Percentiles rank a stretch among this genome's conserved stretches.
Evolutionary conservation across 2,329 filamentous ascomycete genomes (phyloP).

Genomic region (Penicillium sp.): DNA sequence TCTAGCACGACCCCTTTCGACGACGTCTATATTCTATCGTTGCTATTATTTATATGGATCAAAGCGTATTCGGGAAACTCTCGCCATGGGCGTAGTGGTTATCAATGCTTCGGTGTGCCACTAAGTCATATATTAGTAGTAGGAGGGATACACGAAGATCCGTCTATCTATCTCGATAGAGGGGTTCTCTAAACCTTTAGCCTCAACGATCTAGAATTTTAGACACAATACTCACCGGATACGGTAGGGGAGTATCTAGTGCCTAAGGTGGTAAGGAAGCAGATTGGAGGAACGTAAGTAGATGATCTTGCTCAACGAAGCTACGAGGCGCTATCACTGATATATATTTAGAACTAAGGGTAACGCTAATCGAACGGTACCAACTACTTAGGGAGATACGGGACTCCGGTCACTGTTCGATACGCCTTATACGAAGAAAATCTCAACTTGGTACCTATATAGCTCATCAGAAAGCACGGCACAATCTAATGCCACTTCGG

Average conservation of each 20-base stretch:
- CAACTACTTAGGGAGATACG: neutral
- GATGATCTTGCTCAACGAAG: neutral
- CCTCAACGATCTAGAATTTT: conserved; percentile 2
- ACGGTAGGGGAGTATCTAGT: conserved; percentile 3
- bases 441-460: conserved; percentile 6
- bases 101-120: conserved; percentile 2
- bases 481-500: neutral
- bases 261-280: neutral
- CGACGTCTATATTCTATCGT: conserved; percentile 25
- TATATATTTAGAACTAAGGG: neutral
- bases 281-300: conserved; percentile 6
- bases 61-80: conserved; percentile 1
- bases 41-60: conserved; percentile 6
- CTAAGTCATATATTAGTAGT: conserved; percentile 5
- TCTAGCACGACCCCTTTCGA: conserved; percentile 33
- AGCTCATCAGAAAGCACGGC: neutral
- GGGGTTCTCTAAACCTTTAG: conserved; percentile 2
- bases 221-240: conserved; percentile 1
- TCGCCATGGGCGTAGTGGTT: conserved; percentile 4
- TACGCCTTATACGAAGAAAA: conserved; percentile 2
- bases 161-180: conserved; percentile 4
- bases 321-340: neutral
- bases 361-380: conserved; percentile 2
- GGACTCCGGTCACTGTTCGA: conserved; percentile 1
- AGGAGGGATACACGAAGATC: conserved; percentile 4